These are phyloP conservation scores for Thalassiosira gravida DNA, from an alignment of 352 stramenopile species.

Conservation along the genomic window DNA sequence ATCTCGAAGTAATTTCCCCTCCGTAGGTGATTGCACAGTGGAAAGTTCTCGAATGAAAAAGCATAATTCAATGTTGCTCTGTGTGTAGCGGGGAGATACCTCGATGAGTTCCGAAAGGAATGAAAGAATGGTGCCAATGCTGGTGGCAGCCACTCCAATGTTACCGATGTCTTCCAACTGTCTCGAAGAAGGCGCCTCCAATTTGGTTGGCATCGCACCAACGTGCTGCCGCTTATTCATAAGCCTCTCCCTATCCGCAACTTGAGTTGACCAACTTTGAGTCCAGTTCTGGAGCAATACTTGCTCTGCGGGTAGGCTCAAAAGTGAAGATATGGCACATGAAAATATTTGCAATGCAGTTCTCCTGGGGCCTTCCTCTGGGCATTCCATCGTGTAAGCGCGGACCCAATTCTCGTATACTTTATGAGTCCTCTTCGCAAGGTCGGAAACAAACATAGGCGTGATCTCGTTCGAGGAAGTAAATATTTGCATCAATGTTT, in stretches of 20 bases:
- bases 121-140: conserved; percentile 81
- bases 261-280: conserved; percentile 66
- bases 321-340: conserved; percentile 57
- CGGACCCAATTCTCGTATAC: conserved; percentile 83
- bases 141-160: conserved; percentile 53
- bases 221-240: conserved; percentile 32
- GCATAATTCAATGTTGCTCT: conserved; percentile 68
- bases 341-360: conserved; percentile 73
- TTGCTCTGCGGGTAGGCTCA: conserved; percentile 66
- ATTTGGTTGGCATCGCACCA: conserved; percentile 59
- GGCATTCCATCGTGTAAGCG: conserved; percentile 82
- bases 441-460: conserved; percentile 66
- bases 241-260: conserved; percentile 37
- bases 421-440: conserved; percentile 71
- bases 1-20: conserved; percentile 56
- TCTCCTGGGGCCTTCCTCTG: conserved; percentile 64
- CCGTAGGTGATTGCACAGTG: conserved; percentile 26
- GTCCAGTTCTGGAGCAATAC: conserved; percentile 67
- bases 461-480: conserved; percentile 50
- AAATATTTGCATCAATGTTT: conserved; percentile 74
- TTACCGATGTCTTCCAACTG: conserved; percentile 56
- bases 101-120: conserved; percentile 78
- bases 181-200: conserved; percentile 31
- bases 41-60: conserved; percentile 76
- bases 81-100: conserved; percentile 66